Evolutionary conservation across 768 basidiomycete genomes (phyloP).

Genomic region (Xanthoconium purpureum): DNA sequence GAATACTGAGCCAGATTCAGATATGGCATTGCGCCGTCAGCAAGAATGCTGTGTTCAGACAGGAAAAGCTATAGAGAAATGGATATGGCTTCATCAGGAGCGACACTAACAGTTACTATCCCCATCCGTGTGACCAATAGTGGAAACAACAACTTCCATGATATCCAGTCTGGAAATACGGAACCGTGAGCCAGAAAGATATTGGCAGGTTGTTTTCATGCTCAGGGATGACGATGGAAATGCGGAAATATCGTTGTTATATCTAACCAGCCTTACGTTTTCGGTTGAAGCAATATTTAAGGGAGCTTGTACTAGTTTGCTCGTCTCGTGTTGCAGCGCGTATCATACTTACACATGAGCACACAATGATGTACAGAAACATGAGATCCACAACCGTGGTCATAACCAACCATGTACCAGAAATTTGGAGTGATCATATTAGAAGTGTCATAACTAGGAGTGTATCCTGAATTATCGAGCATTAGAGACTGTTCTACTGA

Average conservation of each 20-base stretch:
- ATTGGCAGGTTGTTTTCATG: neutral
- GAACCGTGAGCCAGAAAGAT: neutral
- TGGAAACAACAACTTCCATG: neutral
- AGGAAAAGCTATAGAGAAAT: neutral
- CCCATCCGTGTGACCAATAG: neutral
- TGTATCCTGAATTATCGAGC: too few species aligned
- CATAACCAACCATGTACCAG: too few species aligned
- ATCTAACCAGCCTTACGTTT: neutral
- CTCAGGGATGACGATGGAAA: neutral
- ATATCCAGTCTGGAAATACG: neutral
- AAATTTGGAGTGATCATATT: too few species aligned
- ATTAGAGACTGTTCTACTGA: too few species aligned
- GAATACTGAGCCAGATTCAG: neutral
- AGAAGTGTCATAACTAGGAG: too few species aligned
- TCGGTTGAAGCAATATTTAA: neutral
- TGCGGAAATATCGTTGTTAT: neutral
- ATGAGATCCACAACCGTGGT: too few species aligned
- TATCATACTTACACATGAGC: too few species aligned
- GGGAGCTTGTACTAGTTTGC: too few species aligned
- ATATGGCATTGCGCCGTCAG: neutral
- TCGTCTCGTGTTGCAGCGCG: too few species aligned
- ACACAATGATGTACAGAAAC: too few species aligned
- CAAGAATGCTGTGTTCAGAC: neutral
- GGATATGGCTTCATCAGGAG: neutral
- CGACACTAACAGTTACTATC: neutral